Conservation (phyloP, 495 filamentous ascomycete genomes). For the Neurospora sp. region DNA sequence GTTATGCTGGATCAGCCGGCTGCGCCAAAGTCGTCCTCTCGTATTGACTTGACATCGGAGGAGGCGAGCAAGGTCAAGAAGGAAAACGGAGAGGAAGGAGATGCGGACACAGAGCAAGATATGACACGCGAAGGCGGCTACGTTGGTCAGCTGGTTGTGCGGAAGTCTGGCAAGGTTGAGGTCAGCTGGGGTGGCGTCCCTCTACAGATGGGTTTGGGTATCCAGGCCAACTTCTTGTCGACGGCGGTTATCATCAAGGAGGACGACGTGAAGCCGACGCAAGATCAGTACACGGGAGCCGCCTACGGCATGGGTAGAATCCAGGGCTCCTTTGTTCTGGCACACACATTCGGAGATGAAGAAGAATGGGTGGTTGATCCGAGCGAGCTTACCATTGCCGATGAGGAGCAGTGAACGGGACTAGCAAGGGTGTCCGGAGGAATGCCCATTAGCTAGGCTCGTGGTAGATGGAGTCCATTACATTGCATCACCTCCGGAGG, state of each 20-base stretch:
- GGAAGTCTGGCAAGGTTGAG: conserved; percentile 49
- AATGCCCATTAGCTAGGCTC: neutral
- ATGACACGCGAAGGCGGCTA: conserved; percentile 30
- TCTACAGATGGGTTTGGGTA: conserved; percentile 35
- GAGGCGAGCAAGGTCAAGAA: conserved; percentile 11
- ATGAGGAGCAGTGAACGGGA: conserved; percentile 2
- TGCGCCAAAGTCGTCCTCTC: conserved; percentile 11
- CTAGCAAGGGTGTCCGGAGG: neutral
- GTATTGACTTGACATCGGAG: conserved; percentile 28
- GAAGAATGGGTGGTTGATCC: conserved; percentile 31
- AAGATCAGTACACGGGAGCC: conserved; percentile 23
- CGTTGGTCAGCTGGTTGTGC: conserved; percentile 49
- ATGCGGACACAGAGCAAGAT: conserved; percentile 1
- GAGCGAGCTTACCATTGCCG: conserved; percentile 14
- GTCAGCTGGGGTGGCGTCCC: conserved; percentile 50
- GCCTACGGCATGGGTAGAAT: conserved; percentile 49
- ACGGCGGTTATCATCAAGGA: conserved; percentile 37
- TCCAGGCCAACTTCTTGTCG: conserved; percentile 33
- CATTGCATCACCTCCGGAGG: neutral
- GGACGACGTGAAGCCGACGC: conserved; percentile 29
- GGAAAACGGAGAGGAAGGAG: conserved; percentile 15
- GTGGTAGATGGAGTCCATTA: neutral
- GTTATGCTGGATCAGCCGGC: conserved; percentile 14
- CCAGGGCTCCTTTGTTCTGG: conserved; percentile 46
- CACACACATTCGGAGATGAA: conserved; percentile 43